Conservation (phyloP, 164 flowering plant species). For the Vitis rupestris region DNA sequence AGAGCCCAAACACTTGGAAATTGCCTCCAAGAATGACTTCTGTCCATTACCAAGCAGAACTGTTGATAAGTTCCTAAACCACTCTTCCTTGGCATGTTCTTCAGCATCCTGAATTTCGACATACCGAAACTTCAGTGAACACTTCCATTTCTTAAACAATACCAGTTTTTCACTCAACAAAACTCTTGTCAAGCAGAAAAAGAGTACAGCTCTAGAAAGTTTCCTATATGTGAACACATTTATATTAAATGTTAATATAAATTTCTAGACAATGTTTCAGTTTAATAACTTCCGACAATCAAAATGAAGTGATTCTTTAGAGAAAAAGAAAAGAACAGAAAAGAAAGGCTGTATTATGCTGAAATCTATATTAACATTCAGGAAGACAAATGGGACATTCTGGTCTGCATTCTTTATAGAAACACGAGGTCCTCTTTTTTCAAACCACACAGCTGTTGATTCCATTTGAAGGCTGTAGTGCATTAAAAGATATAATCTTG, state of each 20-base stretch:
- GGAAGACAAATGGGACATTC: too few relatives aligned
- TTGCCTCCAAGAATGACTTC: slow-evolving; percentile 40
- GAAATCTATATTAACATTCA: too few relatives aligned
- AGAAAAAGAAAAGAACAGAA: too few relatives aligned
- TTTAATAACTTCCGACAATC: not conserved
- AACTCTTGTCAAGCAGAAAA: too few relatives aligned
- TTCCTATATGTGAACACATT: too few relatives aligned
- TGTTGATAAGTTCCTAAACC: slow-evolving; percentile 44
- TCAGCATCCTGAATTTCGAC: slow-evolving; percentile 44
- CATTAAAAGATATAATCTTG: not conserved
- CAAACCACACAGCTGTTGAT: not conserved
- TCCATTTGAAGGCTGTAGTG: not conserved
- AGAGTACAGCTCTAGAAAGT: too few relatives aligned
- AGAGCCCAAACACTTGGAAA: slow-evolving; percentile 54
- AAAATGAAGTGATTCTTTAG: not conserved
- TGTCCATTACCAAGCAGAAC: slow-evolving; percentile 49
- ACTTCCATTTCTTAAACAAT: not conserved
- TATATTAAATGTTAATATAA: too few relatives aligned
- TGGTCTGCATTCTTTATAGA: too few relatives aligned
- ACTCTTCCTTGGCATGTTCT: slow-evolving; percentile 45
- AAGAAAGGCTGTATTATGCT: too few relatives aligned
- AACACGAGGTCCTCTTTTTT: not conserved
- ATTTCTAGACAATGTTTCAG: too few relatives aligned
- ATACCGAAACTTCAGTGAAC: not conserved
- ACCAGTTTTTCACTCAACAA: too few relatives aligned